phyloP scores from a whole-genome alignment of 202 grass and related monocot species.

The Bolboschoenoplectus hybrid region DNA sequence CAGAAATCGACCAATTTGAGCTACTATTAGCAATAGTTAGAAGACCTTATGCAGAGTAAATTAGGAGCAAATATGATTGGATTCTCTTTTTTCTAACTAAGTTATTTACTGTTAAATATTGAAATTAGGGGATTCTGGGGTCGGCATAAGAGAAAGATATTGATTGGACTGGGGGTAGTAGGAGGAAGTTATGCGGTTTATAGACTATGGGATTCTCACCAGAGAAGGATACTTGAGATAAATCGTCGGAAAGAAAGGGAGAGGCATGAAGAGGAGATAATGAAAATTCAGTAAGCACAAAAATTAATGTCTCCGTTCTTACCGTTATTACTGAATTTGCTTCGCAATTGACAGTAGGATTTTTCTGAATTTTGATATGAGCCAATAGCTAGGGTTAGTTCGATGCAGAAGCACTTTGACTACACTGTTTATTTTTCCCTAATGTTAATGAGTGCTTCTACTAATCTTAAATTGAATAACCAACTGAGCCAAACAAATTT shows the following conservation, averaged over 20 bases:
- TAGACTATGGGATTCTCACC: conserved; percentile 66
- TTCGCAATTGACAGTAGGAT: not conserved
- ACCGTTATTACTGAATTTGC: not conserved
- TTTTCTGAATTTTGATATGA: not conserved
- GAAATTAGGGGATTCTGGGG: conserved; percentile 72
- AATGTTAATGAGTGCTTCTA: conserved; percentile 2
- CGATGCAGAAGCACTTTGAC: not conserved
- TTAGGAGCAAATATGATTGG: not conserved
- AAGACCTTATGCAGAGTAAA: not conserved
- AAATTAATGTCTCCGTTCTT: not conserved
- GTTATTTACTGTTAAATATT: conserved; percentile 4
- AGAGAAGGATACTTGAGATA: conserved; percentile 47
- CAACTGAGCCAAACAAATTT: not conserved
- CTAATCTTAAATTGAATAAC: not conserved
- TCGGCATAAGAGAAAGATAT: conserved; percentile 75
- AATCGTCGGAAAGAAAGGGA: conserved; percentile 56
- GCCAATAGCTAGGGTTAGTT: not conserved
- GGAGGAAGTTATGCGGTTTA: conserved; percentile 72
- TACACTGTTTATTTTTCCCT: not conserved
- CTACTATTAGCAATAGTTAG: not conserved
- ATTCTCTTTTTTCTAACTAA: not conserved
- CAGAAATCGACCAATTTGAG: conserved; percentile 7
- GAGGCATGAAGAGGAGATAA: conserved; percentile 60
- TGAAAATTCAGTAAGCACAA: conserved; percentile 71
- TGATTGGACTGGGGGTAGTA: conserved; percentile 62